Base-by-base conservation (phyloP, 352 stramenopile species). In the Globisporangium nodosum region DNA sequence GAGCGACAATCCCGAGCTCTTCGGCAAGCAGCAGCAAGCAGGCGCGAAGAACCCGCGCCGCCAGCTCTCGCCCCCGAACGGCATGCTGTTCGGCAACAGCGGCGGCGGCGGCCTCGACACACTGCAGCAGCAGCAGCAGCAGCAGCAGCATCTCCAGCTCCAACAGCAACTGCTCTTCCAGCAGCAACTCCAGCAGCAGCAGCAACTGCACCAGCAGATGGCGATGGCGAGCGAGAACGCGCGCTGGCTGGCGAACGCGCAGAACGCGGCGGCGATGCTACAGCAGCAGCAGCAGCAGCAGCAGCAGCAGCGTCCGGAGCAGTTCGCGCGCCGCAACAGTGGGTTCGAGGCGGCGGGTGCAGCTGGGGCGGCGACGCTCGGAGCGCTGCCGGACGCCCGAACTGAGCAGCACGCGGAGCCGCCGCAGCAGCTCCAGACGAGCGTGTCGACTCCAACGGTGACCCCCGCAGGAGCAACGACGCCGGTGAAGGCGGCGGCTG, bases 1-100 rank as follows among this genome's bases (percentile, higher is more conserved):
- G 33, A 75, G 88, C 58, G 78, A 87, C 3, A 65, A 59, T 20
- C 73, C 73, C 21, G 73, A 76, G n/a, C 61, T 69, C n/a, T 62
- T 72, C 49, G 55, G 53, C 35, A 58, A 69, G 8, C 64, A 81
- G n/a, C 61, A 68, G 18, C 61, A 71, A 18, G 37, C 15, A 18
- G 54, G n/a, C 8, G 35, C 0, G 6, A 37, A 43, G 1, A 24
- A 55, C 33, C n/a, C n/a, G 40, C 54, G 54, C 18, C 53, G 49
- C 40, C 60, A 66, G 31, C 20, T 54, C 48, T 49, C 60, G 18
- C 54, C 54, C 1, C 54, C 53, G 12, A 66, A 65, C 12, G 59
- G 60, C 1, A 20, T 68, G 42, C 11, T 64, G 11, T 53, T 58
- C 45, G 33, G 12, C 30, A 35, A 16, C 30, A 49, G 11, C 24